A percentile compares a stretch with the other conserved stretches of the same genome.
Conservation (phyloP, 208 protist species). For the Dictyostelium gargantuum region DNA sequence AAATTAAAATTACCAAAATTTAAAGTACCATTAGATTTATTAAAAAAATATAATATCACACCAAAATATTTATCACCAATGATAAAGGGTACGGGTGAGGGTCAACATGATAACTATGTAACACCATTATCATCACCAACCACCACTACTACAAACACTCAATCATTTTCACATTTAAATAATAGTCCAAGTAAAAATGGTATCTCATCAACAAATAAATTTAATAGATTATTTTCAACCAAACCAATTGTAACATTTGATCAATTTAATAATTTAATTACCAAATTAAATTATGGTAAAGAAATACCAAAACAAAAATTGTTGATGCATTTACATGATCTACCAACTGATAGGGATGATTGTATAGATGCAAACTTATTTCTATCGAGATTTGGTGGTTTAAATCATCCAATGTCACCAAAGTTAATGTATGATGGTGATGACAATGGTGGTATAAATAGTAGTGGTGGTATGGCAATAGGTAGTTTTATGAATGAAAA, state of each 20-base stretch:
- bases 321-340: constrained; percentile 30
- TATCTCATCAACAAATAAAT: background rate
- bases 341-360: constrained; percentile 4
- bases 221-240: constrained; percentile 9
- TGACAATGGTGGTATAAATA: background rate
- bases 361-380: constrained; percentile 29
- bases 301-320: constrained; percentile 47
- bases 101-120: background rate
- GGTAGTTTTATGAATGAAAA: background rate
- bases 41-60: constrained; percentile 54
- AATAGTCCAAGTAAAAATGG: background rate
- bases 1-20: constrained; percentile 25
- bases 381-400: constrained; percentile 4
- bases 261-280: constrained; percentile 4
- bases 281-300: constrained; percentile 38
- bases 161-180: background rate
- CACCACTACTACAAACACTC: no score
- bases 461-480: no score
- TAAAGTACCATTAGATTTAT: constrained; percentile 18
- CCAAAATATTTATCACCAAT: constrained; percentile 28
- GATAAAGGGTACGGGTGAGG: background rate
- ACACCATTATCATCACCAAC: background rate
- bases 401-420: constrained; percentile 57
- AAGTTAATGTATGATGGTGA: constrained; percentile 27
- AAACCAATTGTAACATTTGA: constrained; percentile 40